These are phyloP conservation scores for Chamaenerion angustifolium DNA, from an alignment of 345 rosid species.

Conservation along the genomic window DNA sequence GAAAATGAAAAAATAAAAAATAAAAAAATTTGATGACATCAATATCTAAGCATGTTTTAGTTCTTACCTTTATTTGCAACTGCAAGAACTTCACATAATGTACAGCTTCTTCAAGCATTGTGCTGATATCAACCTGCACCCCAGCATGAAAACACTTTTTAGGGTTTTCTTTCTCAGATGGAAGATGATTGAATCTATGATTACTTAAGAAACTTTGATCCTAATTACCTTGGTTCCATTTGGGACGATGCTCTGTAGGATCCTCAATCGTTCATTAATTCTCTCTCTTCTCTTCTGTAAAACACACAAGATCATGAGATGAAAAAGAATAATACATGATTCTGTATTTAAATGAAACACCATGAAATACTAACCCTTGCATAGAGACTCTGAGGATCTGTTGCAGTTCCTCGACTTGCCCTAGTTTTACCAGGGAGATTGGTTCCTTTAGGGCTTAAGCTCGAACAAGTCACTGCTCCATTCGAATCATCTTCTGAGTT, in stretches of 20 bases:
- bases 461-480: conserved; percentile 23
- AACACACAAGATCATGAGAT: background rate
- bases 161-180: too few relatives aligned
- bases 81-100: conserved; percentile 2
- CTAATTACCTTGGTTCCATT: conserved; percentile 69
- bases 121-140: conserved; percentile 1
- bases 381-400: conserved; percentile 76
- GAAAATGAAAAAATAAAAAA: too few relatives aligned
- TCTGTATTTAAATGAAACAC: background rate
- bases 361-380: conserved; percentile 44
- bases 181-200: too few relatives aligned
- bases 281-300: conserved; percentile 82
- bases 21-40: background rate
- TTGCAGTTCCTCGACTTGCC: conserved; percentile 65
- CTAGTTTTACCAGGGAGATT: conserved; percentile 56
- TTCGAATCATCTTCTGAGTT: conserved; percentile 45
- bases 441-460: conserved; percentile 21
- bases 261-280: conserved; percentile 65
- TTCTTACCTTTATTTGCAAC: conserved; percentile 2
- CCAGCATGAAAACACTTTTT: too few relatives aligned
- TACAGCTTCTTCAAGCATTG: conserved; percentile 2
- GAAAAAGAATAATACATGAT: background rate
- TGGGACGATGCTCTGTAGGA: conserved; percentile 72
- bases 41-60: background rate
- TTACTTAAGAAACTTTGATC: too few relatives aligned